Evolutionary conservation across 371 early-diverging fungal species (phyloP), one percentile per base, ranked within the genome.

Genomic region (Phascolomyces articulosus): DNA sequence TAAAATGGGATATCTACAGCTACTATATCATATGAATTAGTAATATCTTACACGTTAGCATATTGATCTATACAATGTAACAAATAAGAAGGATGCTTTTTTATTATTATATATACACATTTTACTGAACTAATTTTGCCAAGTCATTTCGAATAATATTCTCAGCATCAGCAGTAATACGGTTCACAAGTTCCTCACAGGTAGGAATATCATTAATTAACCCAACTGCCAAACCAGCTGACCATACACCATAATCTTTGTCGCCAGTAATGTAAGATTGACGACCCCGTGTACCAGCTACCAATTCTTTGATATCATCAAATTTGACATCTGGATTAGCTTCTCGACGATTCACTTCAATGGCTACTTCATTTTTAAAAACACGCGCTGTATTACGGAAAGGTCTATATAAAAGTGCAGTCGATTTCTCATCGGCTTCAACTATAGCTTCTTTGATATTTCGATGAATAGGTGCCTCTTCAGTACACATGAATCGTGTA

Each of bases 401-500:
- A 8, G 93, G 90, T 13, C 93, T 82, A 80, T 91, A 93, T 65
- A 91, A 86, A 27, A 91, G 73, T 0, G 86, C 64, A 0, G 91
- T 91, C 26, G 83, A 80, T 40, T 87, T 83, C 68, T 93, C 92
- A 40, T 85, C 82, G 0, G 88, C 90, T 41, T 82, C 74, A 55
- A 91, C 91, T 67, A 93, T 91, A 34, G 79, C 79, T 64, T 90
- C 83, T 77, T 93, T 93, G 78, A 91, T 85, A 68, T 88, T 86
- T 55, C 85, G 69, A 79, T 91, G 91, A 61, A 91, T 86, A 20
- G 91, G 90, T 4, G 90, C 67, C 71, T 93, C 93, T 40, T 79
- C 76, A 0, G 92, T 91, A 75, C 89, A 88, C 90, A 93, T 87
- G 80, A 93, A 93, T n/a, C 93, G 88, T 6, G 93, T 91, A 40